These are phyloP conservation scores for Chamaecyparis obtusa DNA, from an alignment of 75 land plant species.

Conservation along the genomic window DNA sequence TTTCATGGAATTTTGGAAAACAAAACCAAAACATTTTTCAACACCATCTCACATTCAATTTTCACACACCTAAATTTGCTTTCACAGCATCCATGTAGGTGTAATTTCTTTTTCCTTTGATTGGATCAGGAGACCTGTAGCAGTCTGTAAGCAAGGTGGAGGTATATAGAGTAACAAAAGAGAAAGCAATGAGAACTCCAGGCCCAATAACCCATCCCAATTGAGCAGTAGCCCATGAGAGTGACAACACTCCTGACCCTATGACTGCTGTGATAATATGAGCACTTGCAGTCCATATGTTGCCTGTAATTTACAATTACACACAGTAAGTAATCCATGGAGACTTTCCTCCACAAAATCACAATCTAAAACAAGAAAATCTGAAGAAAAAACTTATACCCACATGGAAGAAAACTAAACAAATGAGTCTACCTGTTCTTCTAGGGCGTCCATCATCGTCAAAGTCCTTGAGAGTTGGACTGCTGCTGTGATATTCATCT, in stretches of 20 bases:
- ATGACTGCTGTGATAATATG: constrained; percentile 69
- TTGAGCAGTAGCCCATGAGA: constrained; percentile 65
- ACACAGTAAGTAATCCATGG: background rate
- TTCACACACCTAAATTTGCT: constrained; percentile 41
- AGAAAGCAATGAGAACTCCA: constrained; percentile 31
- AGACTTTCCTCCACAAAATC: background rate
- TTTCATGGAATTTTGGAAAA: background rate
- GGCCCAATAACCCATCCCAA: constrained; percentile 62
- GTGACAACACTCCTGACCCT: constrained; percentile 62
- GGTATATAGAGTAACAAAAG: constrained; percentile 45
- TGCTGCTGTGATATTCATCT: background rate
- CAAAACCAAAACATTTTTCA: background rate
- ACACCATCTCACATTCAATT: background rate
- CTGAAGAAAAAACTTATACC: background rate
- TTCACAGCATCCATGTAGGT: constrained; percentile 60
- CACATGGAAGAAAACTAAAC: background rate
- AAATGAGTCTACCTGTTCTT: background rate
- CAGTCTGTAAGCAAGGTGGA: constrained; percentile 57
- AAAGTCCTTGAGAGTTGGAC: background rate
- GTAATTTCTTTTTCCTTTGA: constrained; percentile 52
- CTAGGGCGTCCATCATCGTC: constrained; percentile 7
- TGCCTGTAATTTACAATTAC: constrained; percentile 28
- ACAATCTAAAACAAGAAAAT: background rate
- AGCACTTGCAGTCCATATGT: constrained; percentile 51
- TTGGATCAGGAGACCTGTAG: constrained; percentile 40